Evolutionary conservation across 2,329 filamentous ascomycete species (phyloP).

Genomic region (Diaporthe humulicola): DNA sequence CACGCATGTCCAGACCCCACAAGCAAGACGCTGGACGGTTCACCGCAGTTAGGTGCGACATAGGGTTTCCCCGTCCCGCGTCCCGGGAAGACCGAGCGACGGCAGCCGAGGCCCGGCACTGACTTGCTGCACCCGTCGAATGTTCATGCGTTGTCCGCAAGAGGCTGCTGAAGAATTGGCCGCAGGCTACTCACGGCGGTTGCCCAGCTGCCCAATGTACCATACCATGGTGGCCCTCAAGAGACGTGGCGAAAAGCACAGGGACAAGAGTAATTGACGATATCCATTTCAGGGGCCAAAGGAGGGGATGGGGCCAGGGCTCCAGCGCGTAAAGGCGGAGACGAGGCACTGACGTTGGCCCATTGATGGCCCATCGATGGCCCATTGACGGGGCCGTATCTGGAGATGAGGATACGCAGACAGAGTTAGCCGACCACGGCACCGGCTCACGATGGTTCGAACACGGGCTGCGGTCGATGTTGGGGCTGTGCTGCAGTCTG

Average conservation of each 20-base stretch:
- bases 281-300: constrained; percentile 25
- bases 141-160: background rate
- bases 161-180: background rate
- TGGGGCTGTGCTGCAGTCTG: constrained; percentile 27
- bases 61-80: background rate
- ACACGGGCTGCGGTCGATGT: constrained; percentile 4
- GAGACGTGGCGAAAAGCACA: background rate
- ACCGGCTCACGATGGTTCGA: constrained; percentile 9
- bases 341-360: constrained; percentile 20
- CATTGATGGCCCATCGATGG: no score
- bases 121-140: background rate
- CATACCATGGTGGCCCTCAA: background rate
- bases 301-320: background rate
- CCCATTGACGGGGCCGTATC: constrained; percentile 2
- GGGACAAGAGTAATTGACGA: constrained; percentile 16
- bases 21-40: background rate
- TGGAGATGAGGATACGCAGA: constrained; percentile 30
- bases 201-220: background rate
- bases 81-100: constrained; percentile 16
- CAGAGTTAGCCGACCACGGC: constrained; percentile 6
- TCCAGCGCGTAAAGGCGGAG: constrained; percentile 19
- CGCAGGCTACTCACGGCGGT: background rate
- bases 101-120: constrained; percentile 12
- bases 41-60: background rate
- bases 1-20: background rate